Conservation (phyloP, 2,329 filamentous ascomycete species). For the Pyrenochaeta sp. region DNA sequence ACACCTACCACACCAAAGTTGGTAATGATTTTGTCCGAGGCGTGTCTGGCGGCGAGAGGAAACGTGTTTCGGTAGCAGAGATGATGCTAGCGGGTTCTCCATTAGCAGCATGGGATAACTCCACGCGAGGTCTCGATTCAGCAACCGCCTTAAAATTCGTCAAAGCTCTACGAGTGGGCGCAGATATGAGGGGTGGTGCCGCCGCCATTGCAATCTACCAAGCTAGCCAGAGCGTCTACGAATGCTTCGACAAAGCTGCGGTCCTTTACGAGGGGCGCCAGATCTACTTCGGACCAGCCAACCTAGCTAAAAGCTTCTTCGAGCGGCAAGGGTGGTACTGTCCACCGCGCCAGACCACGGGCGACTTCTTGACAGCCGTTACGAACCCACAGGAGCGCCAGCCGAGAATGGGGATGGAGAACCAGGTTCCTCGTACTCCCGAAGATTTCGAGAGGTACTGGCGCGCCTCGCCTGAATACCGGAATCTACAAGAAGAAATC, state of each 20-base stretch:
- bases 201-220: slow-evolving; percentile 68
- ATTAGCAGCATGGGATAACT: slow-evolving; percentile 57
- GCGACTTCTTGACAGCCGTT: slow-evolving; percentile 79
- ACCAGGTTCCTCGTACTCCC: slow-evolving; percentile 57
- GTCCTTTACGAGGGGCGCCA: slow-evolving; percentile 80
- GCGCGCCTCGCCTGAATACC: slow-evolving; percentile 60
- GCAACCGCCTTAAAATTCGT: slow-evolving; percentile 67
- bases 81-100: slow-evolving; percentile 53
- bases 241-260: slow-evolving; percentile 75
- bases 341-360: slow-evolving; percentile 72
- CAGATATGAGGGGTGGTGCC: slow-evolving; percentile 60
- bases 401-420: slow-evolving; percentile 53
- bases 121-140: slow-evolving; percentile 50
- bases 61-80: slow-evolving; percentile 69
- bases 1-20: slow-evolving; percentile 65
- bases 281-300: slow-evolving; percentile 76
- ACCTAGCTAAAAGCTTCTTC: slow-evolving; percentile 70
- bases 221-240: slow-evolving; percentile 61
- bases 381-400: slow-evolving; percentile 60
- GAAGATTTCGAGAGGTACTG: slow-evolving; percentile 61
- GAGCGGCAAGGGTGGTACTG: slow-evolving; percentile 74
- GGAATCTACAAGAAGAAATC: slow-evolving; percentile 58
- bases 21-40: slow-evolving; percentile 68
- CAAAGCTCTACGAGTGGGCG: slow-evolving; percentile 59
- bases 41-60: slow-evolving; percentile 68